Evolutionary conservation across 106 monocot genomes (phyloP).

Genomic region (Narthecium ossifragum): DNA sequence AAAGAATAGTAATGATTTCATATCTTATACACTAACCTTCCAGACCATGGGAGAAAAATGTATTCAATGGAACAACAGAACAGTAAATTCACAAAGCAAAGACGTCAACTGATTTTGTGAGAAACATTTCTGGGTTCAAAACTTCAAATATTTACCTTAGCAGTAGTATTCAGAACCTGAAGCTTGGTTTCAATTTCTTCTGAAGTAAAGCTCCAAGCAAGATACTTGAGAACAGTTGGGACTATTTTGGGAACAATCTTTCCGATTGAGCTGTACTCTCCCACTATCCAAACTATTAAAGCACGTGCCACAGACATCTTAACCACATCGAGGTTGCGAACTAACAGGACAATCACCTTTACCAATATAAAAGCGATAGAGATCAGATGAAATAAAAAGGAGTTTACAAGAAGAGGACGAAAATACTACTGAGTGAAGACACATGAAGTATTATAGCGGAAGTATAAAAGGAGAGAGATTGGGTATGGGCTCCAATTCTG

Average conservation of each 20-base stretch:
- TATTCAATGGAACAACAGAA: too few relatives aligned
- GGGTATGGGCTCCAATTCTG: background rate
- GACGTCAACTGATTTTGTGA: too few relatives aligned
- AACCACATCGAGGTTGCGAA: constrained; percentile 56
- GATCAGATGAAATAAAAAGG: too few relatives aligned
- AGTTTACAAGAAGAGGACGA: too few relatives aligned
- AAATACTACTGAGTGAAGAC: too few relatives aligned
- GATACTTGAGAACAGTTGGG: constrained; percentile 61
- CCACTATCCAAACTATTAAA: constrained; percentile 83
- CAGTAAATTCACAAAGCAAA: too few relatives aligned
- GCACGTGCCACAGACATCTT: constrained; percentile 76
- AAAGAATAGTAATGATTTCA: too few relatives aligned
- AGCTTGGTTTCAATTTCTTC: constrained; percentile 85
- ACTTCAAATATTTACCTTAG: too few relatives aligned
- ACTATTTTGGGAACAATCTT: constrained; percentile 49
- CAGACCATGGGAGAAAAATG: too few relatives aligned
- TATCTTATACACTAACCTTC: too few relatives aligned
- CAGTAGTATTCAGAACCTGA: constrained; percentile 78
- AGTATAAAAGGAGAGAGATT: background rate
- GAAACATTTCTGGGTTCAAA: too few relatives aligned
- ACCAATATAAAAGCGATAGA: too few relatives aligned
- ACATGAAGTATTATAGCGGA: background rate
- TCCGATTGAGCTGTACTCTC: constrained; percentile 71
- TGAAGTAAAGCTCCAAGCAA: constrained; percentile 63
- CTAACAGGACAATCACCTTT: constrained; percentile 71